Base-by-base conservation (phyloP, 257 asterid species). In the Scutellaria minor region DNA sequence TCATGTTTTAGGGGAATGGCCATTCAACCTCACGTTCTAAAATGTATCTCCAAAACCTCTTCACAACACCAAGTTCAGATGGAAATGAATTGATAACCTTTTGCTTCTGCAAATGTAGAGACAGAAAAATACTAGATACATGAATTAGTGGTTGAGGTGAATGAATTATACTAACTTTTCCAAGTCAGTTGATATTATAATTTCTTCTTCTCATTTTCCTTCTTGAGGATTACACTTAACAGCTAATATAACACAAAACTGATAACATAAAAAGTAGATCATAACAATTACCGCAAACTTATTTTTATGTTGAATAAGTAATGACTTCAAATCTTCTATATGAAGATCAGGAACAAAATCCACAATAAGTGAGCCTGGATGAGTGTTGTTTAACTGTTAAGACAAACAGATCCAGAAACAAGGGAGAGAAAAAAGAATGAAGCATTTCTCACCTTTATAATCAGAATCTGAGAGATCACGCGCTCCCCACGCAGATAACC, bases 401-500 rank as follows among this genome's bases (percentile, higher is more conserved):
- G 71, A 71, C 50, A 61, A 72, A 45, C 74, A 66, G 55, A 63
- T 55, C 56, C 15, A 6, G 51, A 55, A 70, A 83, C 31, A 13
- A 45, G 31, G 39, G 31, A n/a, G 47, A 66, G 3, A 41, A 50
- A 68, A 27, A 13, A 45, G 15, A 55, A 13, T 7, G 66, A 58
- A 9, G 61, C 56, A 62, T 58, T 13, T 73, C 61, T 74, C 60
- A 89, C 99, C 99, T 84, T 84, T 89, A 79, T 91, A 94, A 79
- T 82, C 78, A 48, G 95, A 79, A 68, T 75, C 83, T 47, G 95
- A 82, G 80, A 91, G 93, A 18, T 87, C 82, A 45, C 98, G 96
- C 18, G 99, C 99, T 58, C 97, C 98, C 99, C 99, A 94, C 72
- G 99, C 97, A 72, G 99, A 94, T 72, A 94, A 73, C 45, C 92